Evolutionary conservation across 2,329 filamentous ascomycete genomes (phyloP).

Genomic region (Magnaporthiopsis poae): DNA sequence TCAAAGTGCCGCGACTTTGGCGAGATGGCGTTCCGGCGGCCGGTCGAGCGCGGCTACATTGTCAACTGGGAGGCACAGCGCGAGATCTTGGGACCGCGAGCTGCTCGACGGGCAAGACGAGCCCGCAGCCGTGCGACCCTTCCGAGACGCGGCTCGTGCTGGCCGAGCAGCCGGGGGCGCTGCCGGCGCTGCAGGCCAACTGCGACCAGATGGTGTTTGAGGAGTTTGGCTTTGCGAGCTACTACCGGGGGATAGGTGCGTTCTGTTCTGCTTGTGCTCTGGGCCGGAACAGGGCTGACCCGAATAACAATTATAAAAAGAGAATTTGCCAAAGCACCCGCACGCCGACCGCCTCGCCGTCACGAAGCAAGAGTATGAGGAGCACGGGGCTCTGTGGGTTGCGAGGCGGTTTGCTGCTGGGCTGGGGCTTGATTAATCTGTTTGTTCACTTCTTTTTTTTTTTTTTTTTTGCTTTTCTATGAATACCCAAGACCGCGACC

Average conservation of each 20-base stretch:
- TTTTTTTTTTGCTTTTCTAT: too few species aligned
- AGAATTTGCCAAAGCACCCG: constrained; percentile 36
- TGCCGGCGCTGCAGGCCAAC: constrained; percentile 73
- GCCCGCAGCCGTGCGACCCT: constrained; percentile 57
- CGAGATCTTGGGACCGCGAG: constrained; percentile 89
- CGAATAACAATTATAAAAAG: too few species aligned
- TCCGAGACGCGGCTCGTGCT: constrained; percentile 74
- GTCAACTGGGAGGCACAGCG: constrained; percentile 96
- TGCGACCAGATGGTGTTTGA: constrained; percentile 97
- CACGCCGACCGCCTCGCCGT: constrained; percentile 56
- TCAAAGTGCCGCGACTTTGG: constrained; percentile 77
- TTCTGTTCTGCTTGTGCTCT: too few species aligned
- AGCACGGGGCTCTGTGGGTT: constrained; percentile 68
- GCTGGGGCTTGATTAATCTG: constrained; percentile 15
- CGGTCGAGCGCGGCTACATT: constrained; percentile 87
- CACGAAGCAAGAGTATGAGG: constrained; percentile 84
- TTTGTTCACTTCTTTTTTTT: too few species aligned
- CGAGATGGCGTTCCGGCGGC: constrained; percentile 75
- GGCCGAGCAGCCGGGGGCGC: constrained; percentile 74
- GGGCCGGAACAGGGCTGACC: too few species aligned
- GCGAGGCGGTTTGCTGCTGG: constrained; percentile 56
- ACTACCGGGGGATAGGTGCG: constrained; percentile 55
- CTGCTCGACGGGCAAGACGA: constrained; percentile 64
- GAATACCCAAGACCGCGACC: too few species aligned
- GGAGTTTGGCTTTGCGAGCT: constrained; percentile 85